Evolutionary conservation across 805 yeast species (phyloP), one percentile per base, ranked within the genome.

Genomic region (Kodamaea jinghongensis): DNA sequence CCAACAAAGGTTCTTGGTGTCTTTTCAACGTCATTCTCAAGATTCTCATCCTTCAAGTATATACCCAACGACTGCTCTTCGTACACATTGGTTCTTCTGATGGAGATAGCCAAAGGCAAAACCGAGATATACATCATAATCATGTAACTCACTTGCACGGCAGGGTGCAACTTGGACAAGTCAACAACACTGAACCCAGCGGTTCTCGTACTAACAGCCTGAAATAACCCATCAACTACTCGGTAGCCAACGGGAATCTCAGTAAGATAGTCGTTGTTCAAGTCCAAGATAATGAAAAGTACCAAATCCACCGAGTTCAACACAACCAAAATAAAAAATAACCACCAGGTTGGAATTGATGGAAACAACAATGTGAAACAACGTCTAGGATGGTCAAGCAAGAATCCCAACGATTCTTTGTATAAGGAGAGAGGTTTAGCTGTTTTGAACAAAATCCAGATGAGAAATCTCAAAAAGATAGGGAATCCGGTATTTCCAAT

Each of bases 61-160:
- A 89, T 75, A n/a, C 99, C 99, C 41, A 93, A 65, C 0, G 96
- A 86, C 57, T 89, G 98, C 55, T 93, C 99, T 59, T 93, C 99
- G 65, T 93, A 93, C 40, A 93, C 99, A 59, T 93, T 93, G 13
- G 99, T 93, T 60, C 97, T 78, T 66, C 99, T 80, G 46, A 93
- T 89, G 28, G 96, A 87, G 48, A 93, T 93, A 23, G 99, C 99
- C 51, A 93, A 69, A 1, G 99, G 99, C 56, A 90, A 71, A 31
- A 91, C 97, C 11, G 98, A 91, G 17, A 93, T 89, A 65, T 93
- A 93, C 99, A 93, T 93, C 98, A 93, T 91, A 44, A 93, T 75
- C 81, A 88, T 75, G 59, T 93, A 93, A 51, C 93, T 81, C 20
- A 93, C 95, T 60, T 89, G 96, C 36, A 91, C 86, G 0, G 96